Percentiles rank a stretch among this genome's conserved stretches.
Conservation (phyloP, 1,284 basidiomycete species). For the Psilocybe mexicana region DNA sequence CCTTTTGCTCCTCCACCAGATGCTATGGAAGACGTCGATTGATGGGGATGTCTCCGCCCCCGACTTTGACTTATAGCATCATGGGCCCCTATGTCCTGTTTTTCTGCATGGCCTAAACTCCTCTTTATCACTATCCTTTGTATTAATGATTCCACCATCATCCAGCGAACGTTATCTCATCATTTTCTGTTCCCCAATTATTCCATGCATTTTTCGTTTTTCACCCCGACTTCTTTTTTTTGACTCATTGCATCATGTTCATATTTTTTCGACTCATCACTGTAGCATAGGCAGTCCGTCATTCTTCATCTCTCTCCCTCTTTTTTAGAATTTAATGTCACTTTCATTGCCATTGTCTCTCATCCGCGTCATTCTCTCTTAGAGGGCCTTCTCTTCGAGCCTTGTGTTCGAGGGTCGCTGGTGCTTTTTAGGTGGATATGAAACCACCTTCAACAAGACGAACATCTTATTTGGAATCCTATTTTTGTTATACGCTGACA, state of each 20-base stretch:
- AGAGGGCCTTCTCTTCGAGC: too few relatives aligned
- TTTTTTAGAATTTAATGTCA: background rate
- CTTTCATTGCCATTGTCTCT: background rate
- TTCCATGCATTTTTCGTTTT: too few relatives aligned
- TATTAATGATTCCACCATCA: too few relatives aligned
- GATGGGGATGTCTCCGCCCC: background rate
- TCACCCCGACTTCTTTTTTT: too few relatives aligned
- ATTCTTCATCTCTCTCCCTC: background rate
- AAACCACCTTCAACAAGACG: too few relatives aligned
- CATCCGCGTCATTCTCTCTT: background rate
- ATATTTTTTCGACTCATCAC: too few relatives aligned
- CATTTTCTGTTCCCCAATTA: background rate
- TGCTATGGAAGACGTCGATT: conserved; percentile 27
- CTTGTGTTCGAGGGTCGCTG: too few relatives aligned
- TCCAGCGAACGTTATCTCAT: background rate
- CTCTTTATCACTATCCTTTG: background rate
- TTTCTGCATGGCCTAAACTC: background rate
- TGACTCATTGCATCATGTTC: too few relatives aligned
- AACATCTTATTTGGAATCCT: too few relatives aligned
- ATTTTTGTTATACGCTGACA: too few relatives aligned
- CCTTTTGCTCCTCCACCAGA: conserved; percentile 14
- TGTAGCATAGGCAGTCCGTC: background rate
- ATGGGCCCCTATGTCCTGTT: background rate
- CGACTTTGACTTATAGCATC: background rate
- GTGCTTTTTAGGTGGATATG: too few relatives aligned